A percentile compares a stretch with the other conserved stretches of the same genome.
Conservation (phyloP, 441 rosid species). For the Adansonia grandidieri region DNA sequence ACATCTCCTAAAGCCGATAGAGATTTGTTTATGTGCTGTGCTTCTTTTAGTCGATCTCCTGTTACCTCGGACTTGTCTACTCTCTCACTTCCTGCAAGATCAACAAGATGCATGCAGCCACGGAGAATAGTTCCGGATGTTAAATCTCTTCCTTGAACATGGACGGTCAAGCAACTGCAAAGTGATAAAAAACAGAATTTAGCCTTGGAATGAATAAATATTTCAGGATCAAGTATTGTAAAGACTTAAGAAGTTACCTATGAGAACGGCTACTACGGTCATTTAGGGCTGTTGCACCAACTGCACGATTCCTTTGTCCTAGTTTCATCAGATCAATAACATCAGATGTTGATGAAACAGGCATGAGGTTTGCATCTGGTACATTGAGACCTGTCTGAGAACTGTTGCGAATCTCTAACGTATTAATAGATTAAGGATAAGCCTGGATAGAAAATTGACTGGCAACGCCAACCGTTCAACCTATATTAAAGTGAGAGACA, state of each 20-base stretch:
- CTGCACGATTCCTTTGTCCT: conserved; percentile 71
- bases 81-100: conserved; percentile 81
- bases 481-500: conserved; percentile 1
- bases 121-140: conserved; percentile 60
- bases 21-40: conserved; percentile 72
- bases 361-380: conserved; percentile 67
- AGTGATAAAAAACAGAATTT: conserved; percentile 20
- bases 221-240: conserved; percentile 9
- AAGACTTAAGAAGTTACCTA: conserved; percentile 44
- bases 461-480: not conserved
- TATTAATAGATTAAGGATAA: conserved; percentile 49
- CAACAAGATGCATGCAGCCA: conserved; percentile 82
- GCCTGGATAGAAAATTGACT: conserved; percentile 9
- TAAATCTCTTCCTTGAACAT: conserved; percentile 71
- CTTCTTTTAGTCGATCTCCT: conserved; percentile 77
- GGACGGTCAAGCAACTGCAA: conserved; percentile 76
- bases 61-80: conserved; percentile 75
- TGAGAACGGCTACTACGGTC: conserved; percentile 86
- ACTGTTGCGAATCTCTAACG: conserved; percentile 76
- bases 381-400: conserved; percentile 72
- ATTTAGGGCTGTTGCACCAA: conserved; percentile 75
- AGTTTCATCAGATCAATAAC: conserved; percentile 75
- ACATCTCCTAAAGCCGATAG: conserved; percentile 82
- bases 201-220: not conserved
- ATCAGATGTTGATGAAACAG: conserved; percentile 64